Percentiles rank a stretch among this genome's conserved stretches.
phyloP scores from a whole-genome alignment of 108 stramenopile species.

The Bacterosira constricta region DNA sequence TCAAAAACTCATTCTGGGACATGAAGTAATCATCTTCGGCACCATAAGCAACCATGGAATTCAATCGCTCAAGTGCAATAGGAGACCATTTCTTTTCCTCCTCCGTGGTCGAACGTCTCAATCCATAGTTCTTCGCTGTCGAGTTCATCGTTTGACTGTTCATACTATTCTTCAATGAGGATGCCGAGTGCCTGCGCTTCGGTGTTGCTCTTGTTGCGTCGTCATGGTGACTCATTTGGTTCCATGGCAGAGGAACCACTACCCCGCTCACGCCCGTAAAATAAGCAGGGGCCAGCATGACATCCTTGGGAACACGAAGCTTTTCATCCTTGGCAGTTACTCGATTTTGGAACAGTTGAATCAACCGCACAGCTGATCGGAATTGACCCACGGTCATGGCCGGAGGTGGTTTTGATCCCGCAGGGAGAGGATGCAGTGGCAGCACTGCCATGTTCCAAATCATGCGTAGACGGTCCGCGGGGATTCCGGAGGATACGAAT shows the following conservation, averaged over 20 bases:
- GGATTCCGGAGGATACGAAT: slow-evolving; percentile 21
- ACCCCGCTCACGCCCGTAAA: slow-evolving; percentile 41
- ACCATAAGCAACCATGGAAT: too few species aligned
- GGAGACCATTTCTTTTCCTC: too few species aligned
- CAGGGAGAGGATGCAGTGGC: background rate
- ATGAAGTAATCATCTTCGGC: slow-evolving; percentile 10
- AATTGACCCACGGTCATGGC: slow-evolving; percentile 39
- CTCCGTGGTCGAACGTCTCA: too few species aligned
- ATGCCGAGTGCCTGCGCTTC: too few species aligned
- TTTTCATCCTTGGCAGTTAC: slow-evolving; percentile 17
- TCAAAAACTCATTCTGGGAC: background rate
- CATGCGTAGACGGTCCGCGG: slow-evolving; percentile 24
- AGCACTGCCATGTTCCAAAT: slow-evolving; percentile 51
- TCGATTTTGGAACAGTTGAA: slow-evolving; percentile 41
- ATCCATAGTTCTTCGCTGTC: too few species aligned
- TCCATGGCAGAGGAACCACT: slow-evolving; percentile 16
- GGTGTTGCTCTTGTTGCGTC: background rate
- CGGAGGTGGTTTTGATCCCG: background rate
- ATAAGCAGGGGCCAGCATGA: slow-evolving; percentile 18
- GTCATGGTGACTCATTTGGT: background rate
- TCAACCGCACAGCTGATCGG: slow-evolving; percentile 22
- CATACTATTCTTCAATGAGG: too few species aligned
- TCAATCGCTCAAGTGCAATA: too few species aligned
- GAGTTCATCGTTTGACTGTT: too few species aligned
- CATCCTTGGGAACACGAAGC: slow-evolving; percentile 1